Evolutionary conservation across 345 rosid genomes (phyloP), one percentile per base, ranked within the genome.

Genomic region (Eucalyptus paniculata): DNA sequence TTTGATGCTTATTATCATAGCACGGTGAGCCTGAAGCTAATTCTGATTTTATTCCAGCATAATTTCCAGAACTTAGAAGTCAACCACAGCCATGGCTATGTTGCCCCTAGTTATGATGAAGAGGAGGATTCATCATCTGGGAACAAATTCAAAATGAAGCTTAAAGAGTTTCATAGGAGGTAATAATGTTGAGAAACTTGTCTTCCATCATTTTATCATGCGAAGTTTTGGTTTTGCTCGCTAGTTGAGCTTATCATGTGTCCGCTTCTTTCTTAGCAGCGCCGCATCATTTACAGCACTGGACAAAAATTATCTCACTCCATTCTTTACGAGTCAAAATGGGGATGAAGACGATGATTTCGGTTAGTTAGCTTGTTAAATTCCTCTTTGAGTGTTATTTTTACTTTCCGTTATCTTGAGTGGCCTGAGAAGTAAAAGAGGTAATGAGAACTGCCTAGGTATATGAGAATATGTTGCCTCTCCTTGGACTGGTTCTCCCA

Each of bases 81-180:
- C 89, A 94, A 93, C 90, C 93, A 89, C 89, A 94, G 93, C 90
- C 93, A 89, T 89, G 90, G 95, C 77, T 97, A 96, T 89, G 89
- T 96, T 90, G 96, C 96, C 90, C 94, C 95, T 40, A 87, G 93
- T 51, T 94, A 92, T 86, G 91, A 94, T 28, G 90, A 83, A 49
- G 58, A 53, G 58, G 58, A 53, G 58, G 97, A 93, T 62, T 88
- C 93, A 67, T 88, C 96, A n/a, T 93, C 98, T 47, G 98, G 97
- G 91, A 97, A 93, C 92, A 93, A 94, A 93, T 93, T 97, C 65
- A 96, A 93, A 93, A 94, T 96, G 97, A 96, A 93, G 91, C 94
- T 97, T 83, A 95, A 94, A 90, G 99, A 97, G 93, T 94, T 97
- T 81, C 99, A 94, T 89, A 93, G 87, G 92, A 97, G 94, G 99